A percentile compares a stretch with the other conserved stretches of the same genome.
These are phyloP conservation scores for Aspergillus jensenii DNA, from an alignment of 2,329 filamentous ascomycete genomes.

Conservation along the genomic window DNA sequence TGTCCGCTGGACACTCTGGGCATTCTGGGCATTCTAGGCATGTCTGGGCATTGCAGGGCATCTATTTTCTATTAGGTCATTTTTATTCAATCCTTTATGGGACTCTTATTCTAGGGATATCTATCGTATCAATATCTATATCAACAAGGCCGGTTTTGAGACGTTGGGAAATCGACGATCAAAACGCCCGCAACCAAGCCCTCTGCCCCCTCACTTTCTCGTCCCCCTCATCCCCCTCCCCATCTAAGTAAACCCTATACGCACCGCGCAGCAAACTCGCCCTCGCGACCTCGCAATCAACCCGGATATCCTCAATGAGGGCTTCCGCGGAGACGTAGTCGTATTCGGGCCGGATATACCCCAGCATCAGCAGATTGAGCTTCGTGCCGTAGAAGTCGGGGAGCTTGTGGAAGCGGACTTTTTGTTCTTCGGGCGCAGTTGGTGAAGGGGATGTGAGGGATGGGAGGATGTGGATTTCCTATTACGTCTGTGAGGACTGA, in stretches of 20 bases:
- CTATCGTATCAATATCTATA: neutral
- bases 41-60: neutral
- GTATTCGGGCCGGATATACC: slow-evolving; percentile 84
- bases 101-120: neutral
- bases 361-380: slow-evolving; percentile 77
- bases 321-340: slow-evolving; percentile 84
- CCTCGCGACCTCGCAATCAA: slow-evolving; percentile 81
- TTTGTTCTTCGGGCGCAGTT: slow-evolving; percentile 22
- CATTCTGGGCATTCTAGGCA: neutral
- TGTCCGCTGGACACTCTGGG: too few relatives aligned
- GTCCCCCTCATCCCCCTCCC: slow-evolving; percentile 30
- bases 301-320: slow-evolving; percentile 81
- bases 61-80: neutral
- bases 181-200: slow-evolving; percentile 37
- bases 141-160: neutral
- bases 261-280: slow-evolving; percentile 66
- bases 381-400: slow-evolving; percentile 81
- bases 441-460: slow-evolving; percentile 55
- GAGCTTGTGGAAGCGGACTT: slow-evolving; percentile 38
- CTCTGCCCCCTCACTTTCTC: slow-evolving; percentile 33
- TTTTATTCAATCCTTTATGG: neutral
- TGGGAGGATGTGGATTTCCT: slow-evolving; percentile 85
- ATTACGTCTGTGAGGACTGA: neutral
- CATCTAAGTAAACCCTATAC: slow-evolving; percentile 51
- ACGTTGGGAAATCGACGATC: neutral